A percentile compares a stretch with the other conserved stretches of the same genome.
Conservation (phyloP, 140 eudicot genomes). For the Bidens hawaiensis region DNA sequence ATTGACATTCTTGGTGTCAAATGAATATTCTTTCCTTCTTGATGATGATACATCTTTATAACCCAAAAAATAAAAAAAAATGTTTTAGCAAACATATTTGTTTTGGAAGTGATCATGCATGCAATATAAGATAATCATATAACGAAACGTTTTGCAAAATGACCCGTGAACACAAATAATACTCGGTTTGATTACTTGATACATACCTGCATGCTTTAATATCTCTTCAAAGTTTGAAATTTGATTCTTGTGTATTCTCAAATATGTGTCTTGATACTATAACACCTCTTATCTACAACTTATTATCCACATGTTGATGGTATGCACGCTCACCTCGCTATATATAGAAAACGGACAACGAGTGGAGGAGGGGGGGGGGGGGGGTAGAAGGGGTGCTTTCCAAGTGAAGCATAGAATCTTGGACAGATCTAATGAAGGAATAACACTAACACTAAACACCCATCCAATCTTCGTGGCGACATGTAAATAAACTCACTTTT, state of each 20-base stretch:
- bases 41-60: constrained; percentile 54
- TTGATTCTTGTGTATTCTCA: constrained; percentile 30
- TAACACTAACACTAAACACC: constrained; percentile 10
- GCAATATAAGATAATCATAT: no score
- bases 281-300: constrained; percentile 39
- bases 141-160: background rate
- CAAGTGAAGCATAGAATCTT: constrained; percentile 79
- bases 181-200: constrained; percentile 11
- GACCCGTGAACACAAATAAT: background rate
- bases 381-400: constrained; percentile 33
- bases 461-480: constrained; percentile 35
- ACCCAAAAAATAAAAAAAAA: background rate
- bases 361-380: constrained; percentile 17
- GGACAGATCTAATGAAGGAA: constrained; percentile 40
- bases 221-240: constrained; percentile 15
- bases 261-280: constrained; percentile 23
- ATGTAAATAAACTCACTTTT: constrained; percentile 36
- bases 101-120: background rate
- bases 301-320: constrained; percentile 28
- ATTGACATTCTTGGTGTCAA: constrained; percentile 58
- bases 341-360: constrained; percentile 47
- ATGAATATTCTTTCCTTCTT: constrained; percentile 60
- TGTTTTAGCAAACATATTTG: background rate
- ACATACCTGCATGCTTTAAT: constrained; percentile 52
- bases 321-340: constrained; percentile 36